Evolutionary conservation across 345 rosid genomes (phyloP).

Genomic region (Salix purpurea): DNA sequence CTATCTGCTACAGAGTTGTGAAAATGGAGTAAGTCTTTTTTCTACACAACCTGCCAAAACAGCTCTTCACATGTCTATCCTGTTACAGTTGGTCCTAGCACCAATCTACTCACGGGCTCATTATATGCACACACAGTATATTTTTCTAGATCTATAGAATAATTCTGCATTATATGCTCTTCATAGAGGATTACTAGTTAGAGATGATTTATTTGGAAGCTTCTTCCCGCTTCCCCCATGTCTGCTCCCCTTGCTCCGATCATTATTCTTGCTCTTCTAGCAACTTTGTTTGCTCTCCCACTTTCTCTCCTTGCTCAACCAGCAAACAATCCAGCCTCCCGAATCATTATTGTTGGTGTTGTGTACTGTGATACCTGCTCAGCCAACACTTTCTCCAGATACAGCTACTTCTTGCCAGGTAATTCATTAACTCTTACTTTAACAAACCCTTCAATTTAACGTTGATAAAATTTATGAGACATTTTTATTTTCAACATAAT

Average conservation of each 20-base stretch:
- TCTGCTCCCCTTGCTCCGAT: conserved; percentile 45
- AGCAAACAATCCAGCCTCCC: conserved; percentile 34
- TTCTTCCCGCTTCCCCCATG: conserved; percentile 34
- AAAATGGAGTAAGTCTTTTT: neutral
- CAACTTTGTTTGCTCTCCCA: conserved; percentile 31
- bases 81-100: conserved; percentile 44
- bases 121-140: conserved; percentile 24
- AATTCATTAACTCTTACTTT: neutral
- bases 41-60: conserved; percentile 36
- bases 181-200: neutral
- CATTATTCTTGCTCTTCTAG: conserved; percentile 32
- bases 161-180: conserved; percentile 6
- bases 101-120: conserved; percentile 64
- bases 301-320: conserved; percentile 17
- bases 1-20: conserved; percentile 19
- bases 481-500: neutral
- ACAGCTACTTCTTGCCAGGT: conserved; percentile 93
- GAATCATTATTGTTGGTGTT: conserved; percentile 67
- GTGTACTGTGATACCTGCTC: conserved; percentile 78
- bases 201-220: conserved; percentile 25
- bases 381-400: conserved; percentile 56
- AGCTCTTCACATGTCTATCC: conserved; percentile 61
- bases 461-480: neutral
- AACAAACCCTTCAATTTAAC: neutral
- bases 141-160: conserved; percentile 3